Evolutionary conservation across 164 flowering plant genomes (phyloP).

Genomic region (Nelumbo lutea): DNA sequence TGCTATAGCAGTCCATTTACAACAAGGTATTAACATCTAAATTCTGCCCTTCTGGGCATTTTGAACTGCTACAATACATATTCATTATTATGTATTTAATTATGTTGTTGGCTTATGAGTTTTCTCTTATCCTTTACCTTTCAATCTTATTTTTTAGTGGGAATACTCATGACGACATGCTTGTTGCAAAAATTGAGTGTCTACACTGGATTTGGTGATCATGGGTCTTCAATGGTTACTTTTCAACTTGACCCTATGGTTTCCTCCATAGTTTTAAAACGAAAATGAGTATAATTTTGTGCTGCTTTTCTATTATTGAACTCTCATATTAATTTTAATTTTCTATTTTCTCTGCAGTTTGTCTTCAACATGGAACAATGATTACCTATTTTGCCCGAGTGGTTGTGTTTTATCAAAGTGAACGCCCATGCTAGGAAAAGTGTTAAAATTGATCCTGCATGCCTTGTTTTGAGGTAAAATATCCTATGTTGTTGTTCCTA

Average conservation of each 20-base stretch:
- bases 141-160: constrained; percentile 51
- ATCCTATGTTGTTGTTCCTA: background rate
- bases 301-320: background rate
- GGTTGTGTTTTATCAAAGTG: constrained; percentile 81
- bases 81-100: background rate
- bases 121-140: background rate
- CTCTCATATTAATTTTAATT: background rate
- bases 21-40: constrained; percentile 56
- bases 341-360: constrained; percentile 46
- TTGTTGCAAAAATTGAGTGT: constrained; percentile 73
- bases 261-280: background rate
- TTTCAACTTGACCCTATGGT: constrained; percentile 1
- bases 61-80: background rate
- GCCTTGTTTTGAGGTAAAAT: constrained; percentile 60
- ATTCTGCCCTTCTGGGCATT: background rate
- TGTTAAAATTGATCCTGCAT: constrained; percentile 63
- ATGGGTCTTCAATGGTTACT: constrained; percentile 89
- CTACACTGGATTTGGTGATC: constrained; percentile 87
- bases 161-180: constrained; percentile 69
- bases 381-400: constrained; percentile 86
- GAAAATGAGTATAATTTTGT: background rate
- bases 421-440: constrained; percentile 84
- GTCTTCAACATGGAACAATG: constrained; percentile 92
- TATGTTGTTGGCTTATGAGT: background rate
- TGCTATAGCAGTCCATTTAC: constrained; percentile 81